These are phyloP conservation scores for Rhizophora apiculata DNA, from an alignment of 345 rosid genomes.

Conservation along the genomic window DNA sequence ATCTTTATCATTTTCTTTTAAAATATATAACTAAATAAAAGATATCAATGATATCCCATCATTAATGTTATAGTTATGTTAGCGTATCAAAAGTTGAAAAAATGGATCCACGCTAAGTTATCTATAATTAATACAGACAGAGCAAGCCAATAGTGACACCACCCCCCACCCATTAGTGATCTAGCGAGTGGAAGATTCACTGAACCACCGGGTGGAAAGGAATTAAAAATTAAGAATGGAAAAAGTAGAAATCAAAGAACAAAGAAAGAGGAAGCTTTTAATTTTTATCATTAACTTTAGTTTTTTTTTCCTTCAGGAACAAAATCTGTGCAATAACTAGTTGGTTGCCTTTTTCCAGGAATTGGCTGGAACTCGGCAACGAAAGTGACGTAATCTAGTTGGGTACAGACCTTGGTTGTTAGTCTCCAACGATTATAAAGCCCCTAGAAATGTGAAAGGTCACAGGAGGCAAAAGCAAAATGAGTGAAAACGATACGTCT, in stretches of 20 bases:
- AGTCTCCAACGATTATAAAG: background rate
- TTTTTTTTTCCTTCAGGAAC: background rate
- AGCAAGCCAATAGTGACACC: too few relatives aligned
- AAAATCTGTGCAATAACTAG: background rate
- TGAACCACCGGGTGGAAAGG: slow-evolving; percentile 6
- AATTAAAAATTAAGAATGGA: background rate
- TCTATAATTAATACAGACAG: too few relatives aligned
- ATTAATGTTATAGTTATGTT: too few relatives aligned
- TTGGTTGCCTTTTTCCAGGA: too few relatives aligned
- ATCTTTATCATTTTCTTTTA: too few relatives aligned
- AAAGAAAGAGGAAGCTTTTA: background rate
- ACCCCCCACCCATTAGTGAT: too few relatives aligned
- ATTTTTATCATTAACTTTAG: background rate
- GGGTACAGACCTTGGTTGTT: background rate
- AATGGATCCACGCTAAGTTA: too few relatives aligned
- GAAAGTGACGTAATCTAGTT: slow-evolving; percentile 8
- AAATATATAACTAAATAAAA: too few relatives aligned
- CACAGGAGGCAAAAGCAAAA: background rate
- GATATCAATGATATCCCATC: too few relatives aligned
- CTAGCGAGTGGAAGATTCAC: background rate
- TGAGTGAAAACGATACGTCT: background rate
- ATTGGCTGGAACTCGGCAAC: background rate
- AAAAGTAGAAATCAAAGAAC: background rate
- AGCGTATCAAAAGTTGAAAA: too few relatives aligned
- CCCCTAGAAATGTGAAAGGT: background rate